A percentile compares a stretch with the other conserved stretches of the same genome.
phyloP scores from a whole-genome alignment of 441 rosid genomes.

The Erodium moschatum region DNA sequence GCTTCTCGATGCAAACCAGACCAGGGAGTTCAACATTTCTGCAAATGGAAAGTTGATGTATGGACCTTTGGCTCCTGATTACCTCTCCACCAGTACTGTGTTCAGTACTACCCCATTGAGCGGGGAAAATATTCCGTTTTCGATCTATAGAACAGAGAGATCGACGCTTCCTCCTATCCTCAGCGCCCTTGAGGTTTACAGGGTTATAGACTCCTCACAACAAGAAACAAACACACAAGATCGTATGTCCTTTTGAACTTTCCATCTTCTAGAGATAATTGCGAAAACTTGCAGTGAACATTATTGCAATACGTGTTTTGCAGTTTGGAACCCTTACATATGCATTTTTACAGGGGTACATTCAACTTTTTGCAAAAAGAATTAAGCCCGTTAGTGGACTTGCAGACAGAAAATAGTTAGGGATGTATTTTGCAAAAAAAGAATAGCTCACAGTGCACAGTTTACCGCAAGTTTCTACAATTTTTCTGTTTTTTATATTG shows the following conservation, averaged over 20 bases:
- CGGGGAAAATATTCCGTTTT: neutral
- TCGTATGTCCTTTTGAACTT: conserved; percentile 7
- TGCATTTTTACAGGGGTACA: no score
- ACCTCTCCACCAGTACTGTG: neutral
- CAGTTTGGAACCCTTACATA: no score
- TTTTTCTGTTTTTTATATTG: neutral
- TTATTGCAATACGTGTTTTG: no score
- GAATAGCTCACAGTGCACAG: no score
- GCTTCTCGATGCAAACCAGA: neutral
- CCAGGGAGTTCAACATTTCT: conserved; percentile 9
- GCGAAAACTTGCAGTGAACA: no score
- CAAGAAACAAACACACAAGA: neutral
- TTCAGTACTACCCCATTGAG: neutral
- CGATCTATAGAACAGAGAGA: neutral
- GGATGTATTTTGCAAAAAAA: no score
- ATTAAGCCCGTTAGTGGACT: no score
- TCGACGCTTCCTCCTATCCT: conserved; percentile 14
- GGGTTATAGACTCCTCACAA: neutral
- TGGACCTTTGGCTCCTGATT: neutral
- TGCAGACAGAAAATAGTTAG: no score
- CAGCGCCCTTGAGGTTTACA: conserved; percentile 12
- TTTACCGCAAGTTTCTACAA: no score
- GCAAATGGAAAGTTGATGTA: neutral
- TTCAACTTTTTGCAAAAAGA: no score
- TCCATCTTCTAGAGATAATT: neutral